A percentile compares a stretch with the other conserved stretches of the same genome.
Evolutionary conservation across 805 yeast genomes (phyloP).

Genomic region (Tetrapisispora pingtungensis): DNA sequence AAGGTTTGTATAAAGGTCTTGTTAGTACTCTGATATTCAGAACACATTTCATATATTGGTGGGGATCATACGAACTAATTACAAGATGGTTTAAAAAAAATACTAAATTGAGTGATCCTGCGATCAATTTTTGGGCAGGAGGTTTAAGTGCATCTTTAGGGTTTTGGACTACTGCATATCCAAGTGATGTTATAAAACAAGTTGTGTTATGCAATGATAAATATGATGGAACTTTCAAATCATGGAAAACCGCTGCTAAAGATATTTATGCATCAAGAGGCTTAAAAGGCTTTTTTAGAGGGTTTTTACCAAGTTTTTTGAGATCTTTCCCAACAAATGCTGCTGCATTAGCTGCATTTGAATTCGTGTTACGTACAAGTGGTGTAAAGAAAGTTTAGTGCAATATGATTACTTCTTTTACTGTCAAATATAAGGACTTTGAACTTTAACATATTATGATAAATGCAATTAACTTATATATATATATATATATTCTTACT

Average conservation of each 20-base stretch:
- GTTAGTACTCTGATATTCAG: constrained; percentile 71
- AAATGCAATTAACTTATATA: background rate
- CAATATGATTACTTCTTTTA: too few relatives aligned
- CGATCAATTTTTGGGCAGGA: constrained; percentile 27
- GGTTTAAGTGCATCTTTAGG: constrained; percentile 89
- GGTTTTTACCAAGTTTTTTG: constrained; percentile 82
- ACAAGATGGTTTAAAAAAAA: constrained; percentile 57
- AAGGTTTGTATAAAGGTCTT: constrained; percentile 73
- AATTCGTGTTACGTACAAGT: constrained; percentile 40
- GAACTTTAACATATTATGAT: background rate
- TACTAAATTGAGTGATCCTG: constrained; percentile 55
- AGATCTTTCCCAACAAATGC: constrained; percentile 99
- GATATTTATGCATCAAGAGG: constrained; percentile 51
- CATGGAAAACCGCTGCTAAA: constrained; percentile 43
- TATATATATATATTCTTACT: background rate
- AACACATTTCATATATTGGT: constrained; percentile 33
- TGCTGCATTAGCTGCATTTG: constrained; percentile 91
- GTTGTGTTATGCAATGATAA: constrained; percentile 49
- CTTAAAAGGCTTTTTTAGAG: constrained; percentile 70
- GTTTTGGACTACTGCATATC: constrained; percentile 77
- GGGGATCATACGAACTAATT: constrained; percentile 84
- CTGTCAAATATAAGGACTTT: too few relatives aligned
- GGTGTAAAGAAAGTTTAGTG: constrained; percentile 36
- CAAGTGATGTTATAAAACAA: constrained; percentile 85
- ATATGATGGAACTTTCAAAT: constrained; percentile 55